Evolutionary conservation across 2,329 filamentous ascomycete species (phyloP), one percentile per base, ranked within the genome.

Genomic region (Fusarium foetens): DNA sequence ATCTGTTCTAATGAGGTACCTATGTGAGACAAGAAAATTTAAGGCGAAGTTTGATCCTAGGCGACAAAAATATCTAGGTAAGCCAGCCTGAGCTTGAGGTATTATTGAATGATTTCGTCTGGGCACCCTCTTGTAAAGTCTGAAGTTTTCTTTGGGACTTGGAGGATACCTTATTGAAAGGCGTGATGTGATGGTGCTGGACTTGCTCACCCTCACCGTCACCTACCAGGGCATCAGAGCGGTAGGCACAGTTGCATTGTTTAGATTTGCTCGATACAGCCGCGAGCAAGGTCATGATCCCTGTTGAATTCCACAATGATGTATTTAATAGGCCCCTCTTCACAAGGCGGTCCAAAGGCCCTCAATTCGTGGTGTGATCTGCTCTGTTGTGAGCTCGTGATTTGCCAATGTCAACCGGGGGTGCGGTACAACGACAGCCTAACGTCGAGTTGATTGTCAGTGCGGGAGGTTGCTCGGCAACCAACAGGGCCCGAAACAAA

Each of bases 401-500:
- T 77, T 77, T 66, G 75, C 31, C 59, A 71, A 67, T 61, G 25
- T 33, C 33, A 41, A 55, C 67, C 55, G 43, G 66, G 74, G 68
- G 68, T 43, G 45, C 45, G 66, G 59, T 49, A 52, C 52, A 63
- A 58, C 42, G 55, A 52, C 54, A 63, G 48, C 61, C 61, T 66
- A 71, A 61, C 48, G 45, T 31, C 33, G 46, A 71, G 68, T 71
- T 66, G 38, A 57, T 49, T 73, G 59, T 59, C 62, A 63, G 41
- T 55, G 60, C 63, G 54, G 52, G 21, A 39, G 42, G 75, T 77
- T 77, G 76, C 76, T 64, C 48, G 58, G 76, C 75, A 78, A 78
- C 76, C 17, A 10, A 14, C 11, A 38, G 13, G n/a, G 35, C 35
- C 48, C 70, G 73, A 75, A 77, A 76, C 75, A 72, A 73, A 73